These are phyloP conservation scores for Ascoidea rubescens DNA, from an alignment of 805 yeast genomes.

Conservation along the genomic window DNA sequence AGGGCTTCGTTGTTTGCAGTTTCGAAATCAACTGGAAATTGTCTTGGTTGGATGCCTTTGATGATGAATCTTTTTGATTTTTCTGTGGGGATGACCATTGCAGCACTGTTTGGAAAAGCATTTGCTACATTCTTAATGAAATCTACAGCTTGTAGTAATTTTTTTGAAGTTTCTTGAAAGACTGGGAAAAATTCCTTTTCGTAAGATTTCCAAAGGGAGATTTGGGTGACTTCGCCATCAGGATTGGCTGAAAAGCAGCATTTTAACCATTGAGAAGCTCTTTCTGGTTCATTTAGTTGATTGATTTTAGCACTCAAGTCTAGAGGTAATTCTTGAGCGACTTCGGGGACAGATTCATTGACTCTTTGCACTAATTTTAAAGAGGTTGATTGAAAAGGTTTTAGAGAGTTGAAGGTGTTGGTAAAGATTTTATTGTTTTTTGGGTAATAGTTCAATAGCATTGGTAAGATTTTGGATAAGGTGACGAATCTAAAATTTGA, in stretches of 20 bases:
- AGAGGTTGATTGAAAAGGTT: slow-evolving; percentile 7
- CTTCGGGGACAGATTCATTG: slow-evolving; percentile 47
- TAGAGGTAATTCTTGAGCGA: slow-evolving; percentile 46
- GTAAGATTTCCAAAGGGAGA: slow-evolving; percentile 89
- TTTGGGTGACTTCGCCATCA: slow-evolving; percentile 84
- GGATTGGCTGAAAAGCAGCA: slow-evolving; percentile 72
- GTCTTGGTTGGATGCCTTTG: slow-evolving; percentile 86
- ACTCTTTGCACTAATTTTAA: slow-evolving; percentile 39
- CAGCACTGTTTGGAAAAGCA: slow-evolving; percentile 79
- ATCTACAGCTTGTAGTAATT: slow-evolving; percentile 85
- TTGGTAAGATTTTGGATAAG: slow-evolving; percentile 47
- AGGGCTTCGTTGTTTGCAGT: slow-evolving; percentile 20
- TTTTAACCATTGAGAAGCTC: slow-evolving; percentile 92
- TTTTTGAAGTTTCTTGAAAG: slow-evolving; percentile 44
- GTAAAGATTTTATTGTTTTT: slow-evolving; percentile 10
- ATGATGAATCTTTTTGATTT: slow-evolving; percentile 76
- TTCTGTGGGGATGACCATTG: slow-evolving; percentile 71
- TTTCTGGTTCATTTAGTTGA: slow-evolving; percentile 63
- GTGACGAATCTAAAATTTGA: slow-evolving; percentile 35
- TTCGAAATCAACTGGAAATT: slow-evolving; percentile 32
- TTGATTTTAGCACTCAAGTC: slow-evolving; percentile 47
- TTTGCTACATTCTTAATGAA: slow-evolving; percentile 87
- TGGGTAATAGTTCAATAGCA: slow-evolving; percentile 29
- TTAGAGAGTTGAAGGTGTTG: slow-evolving; percentile 1
- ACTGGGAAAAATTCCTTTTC: slow-evolving; percentile 38